These are phyloP conservation scores for Didymella arachidicola DNA, from an alignment of 2,329 filamentous ascomycete species.

Conservation along the genomic window DNA sequence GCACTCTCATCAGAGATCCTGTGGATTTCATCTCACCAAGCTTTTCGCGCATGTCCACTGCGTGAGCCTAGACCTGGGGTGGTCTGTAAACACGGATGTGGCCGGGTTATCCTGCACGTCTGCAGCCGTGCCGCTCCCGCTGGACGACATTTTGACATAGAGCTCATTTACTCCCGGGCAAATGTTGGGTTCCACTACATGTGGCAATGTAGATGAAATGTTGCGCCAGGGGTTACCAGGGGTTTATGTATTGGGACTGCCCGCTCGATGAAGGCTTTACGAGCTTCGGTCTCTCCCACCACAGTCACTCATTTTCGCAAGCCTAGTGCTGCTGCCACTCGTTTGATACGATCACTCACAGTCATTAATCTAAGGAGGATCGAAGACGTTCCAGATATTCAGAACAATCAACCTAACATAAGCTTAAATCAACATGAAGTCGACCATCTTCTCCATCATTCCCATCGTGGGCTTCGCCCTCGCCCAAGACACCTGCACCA, in stretches of 20 bases:
- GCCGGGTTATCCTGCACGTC: slow-evolving; percentile 18
- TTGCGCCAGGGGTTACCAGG: slow-evolving; percentile 24
- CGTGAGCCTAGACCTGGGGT: slow-evolving; percentile 24
- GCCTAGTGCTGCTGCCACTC: slow-evolving; percentile 43
- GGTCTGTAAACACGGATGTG: slow-evolving; percentile 9
- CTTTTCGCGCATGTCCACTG: slow-evolving; percentile 19
- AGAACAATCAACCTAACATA: slow-evolving; percentile 3
- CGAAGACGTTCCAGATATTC: slow-evolving; percentile 7
- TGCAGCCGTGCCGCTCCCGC: slow-evolving; percentile 21
- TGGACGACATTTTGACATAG: slow-evolving; percentile 7
- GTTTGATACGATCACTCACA: slow-evolving; percentile 25
- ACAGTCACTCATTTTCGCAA: slow-evolving; percentile 34
- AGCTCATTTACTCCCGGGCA: slow-evolving; percentile 31
- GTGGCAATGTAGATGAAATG: slow-evolving; percentile 23
- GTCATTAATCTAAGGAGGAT: slow-evolving; percentile 12
- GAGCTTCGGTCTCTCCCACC: slow-evolving; percentile 22
- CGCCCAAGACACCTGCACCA: slow-evolving; percentile 35
- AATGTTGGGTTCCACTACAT: slow-evolving; percentile 31
- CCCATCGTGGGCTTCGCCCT: slow-evolving; percentile 38
- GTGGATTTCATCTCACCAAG: slow-evolving; percentile 27
- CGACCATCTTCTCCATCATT: slow-evolving; percentile 35
- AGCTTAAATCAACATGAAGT: slow-evolving; percentile 33
- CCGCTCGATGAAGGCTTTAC: slow-evolving; percentile 14
- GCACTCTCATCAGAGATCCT: slow-evolving; percentile 25
- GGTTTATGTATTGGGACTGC: slow-evolving; percentile 29